Base-by-base conservation (phyloP, 2,329 filamentous ascomycete genomes). In the Leptographium wingfieldii region DNA sequence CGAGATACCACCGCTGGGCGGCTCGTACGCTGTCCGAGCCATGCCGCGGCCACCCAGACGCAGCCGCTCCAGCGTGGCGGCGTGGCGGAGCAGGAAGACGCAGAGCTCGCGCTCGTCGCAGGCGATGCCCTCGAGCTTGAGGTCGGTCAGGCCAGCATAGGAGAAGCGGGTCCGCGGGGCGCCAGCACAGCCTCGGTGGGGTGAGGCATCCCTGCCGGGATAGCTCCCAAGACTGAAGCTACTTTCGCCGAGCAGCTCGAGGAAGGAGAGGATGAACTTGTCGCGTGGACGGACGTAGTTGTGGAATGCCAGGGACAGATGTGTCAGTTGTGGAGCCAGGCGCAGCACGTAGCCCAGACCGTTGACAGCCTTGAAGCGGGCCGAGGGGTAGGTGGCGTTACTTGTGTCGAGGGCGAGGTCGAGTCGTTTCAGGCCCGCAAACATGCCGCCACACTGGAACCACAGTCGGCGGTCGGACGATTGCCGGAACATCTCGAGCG, bases 11-110 rank as follows among this genome's bases (percentile, higher is more conserved):
- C 76, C 76, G 27, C 72, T 71, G 25, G 72, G 71, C 51, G 58
- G n/a, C 48, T 60, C 58, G 25, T 22, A 38, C 10, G 46, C 7
- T 35, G 46, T 52, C 16, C 71, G 71, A 49, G 72, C 73, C 14
- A 75, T 65, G 5, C 76, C 76, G 22, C 71, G 69, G 4, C 76
- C 76, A 22, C 77, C 77, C 11, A 80, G 70, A 3, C 75, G 73
- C 9, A 79, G 66, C 1, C 73, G 70, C 53, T 68, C 65, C 33
- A 79, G 68, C 0, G 73, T 74, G 5, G 66, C 54, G 12, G 70
- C 70, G 62, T 78, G 76, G 4, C 71, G 65, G 22, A 71, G 64
- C 27, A 80, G 61, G 61, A 79, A 79, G 6, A 68, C 64, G 25
- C 70, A 71, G 22, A 80, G 71, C 58, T 76, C 74, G 5, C 71